These are phyloP conservation scores for Colletotrichum paranaense DNA, from an alignment of 2,329 filamentous ascomycete species.

Conservation along the genomic window DNA sequence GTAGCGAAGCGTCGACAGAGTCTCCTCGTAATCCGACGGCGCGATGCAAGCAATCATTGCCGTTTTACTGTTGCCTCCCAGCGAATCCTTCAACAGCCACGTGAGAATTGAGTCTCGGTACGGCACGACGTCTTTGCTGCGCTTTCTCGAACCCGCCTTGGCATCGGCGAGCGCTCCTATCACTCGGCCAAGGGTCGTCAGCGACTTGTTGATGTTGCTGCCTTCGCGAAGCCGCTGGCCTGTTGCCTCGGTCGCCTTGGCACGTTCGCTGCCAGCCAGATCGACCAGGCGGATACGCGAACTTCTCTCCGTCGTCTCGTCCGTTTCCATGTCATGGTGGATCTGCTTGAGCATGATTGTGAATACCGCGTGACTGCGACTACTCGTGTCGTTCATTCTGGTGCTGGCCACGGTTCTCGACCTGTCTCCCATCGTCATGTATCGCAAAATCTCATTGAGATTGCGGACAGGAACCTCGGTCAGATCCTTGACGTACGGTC, in stretches of 20 bases:
- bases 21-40: slow-evolving; percentile 96
- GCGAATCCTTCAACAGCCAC: slow-evolving; percentile 93
- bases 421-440: slow-evolving; percentile 90
- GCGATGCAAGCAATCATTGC: slow-evolving; percentile 99
- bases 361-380: slow-evolving; percentile 95
- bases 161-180: slow-evolving; percentile 88
- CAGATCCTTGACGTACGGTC: slow-evolving; percentile 95
- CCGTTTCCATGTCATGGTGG: slow-evolving; percentile 95
- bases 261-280: slow-evolving; percentile 92
- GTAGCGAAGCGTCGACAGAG: slow-evolving; percentile 93
- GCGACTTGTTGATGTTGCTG: slow-evolving; percentile 98
- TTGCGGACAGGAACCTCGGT: slow-evolving; percentile 92
- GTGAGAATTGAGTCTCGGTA: slow-evolving; percentile 89
- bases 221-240: slow-evolving; percentile 91
- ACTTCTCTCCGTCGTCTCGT: slow-evolving; percentile 95
- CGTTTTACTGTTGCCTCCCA: slow-evolving; percentile 97
- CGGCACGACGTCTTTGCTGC: slow-evolving; percentile 75
- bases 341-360: slow-evolving; percentile 99
- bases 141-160: slow-evolving; percentile 69
- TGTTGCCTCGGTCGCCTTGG: slow-evolving; percentile 95
- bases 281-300: slow-evolving; percentile 96
- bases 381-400: slow-evolving; percentile 99
- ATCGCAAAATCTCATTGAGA: slow-evolving; percentile 86
- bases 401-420: slow-evolving; percentile 92
- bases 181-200: slow-evolving; percentile 94